Evolutionary conservation across 371 early-diverging fungal species (phyloP), one percentile per base, ranked within the genome.

Genomic region (Mortierella sp.): DNA sequence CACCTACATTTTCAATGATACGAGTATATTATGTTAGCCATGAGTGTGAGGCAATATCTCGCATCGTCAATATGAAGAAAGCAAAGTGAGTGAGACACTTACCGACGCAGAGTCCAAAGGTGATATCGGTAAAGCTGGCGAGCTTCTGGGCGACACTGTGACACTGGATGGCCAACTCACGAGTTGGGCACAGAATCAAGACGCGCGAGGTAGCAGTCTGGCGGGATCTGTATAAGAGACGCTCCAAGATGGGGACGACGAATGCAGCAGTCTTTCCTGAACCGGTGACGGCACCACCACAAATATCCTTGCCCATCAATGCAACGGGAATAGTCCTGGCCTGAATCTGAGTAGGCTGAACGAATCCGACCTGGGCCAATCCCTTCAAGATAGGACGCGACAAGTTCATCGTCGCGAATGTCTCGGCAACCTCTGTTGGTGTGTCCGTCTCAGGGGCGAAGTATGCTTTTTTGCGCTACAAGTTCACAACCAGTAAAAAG

Each of bases 251-350:
- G 18, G 99, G 99, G 1, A 99, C 95, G 74, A 99, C 88, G 90
- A 99, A 99, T 0, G 99, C 99, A 4, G 98, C 89, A 0, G 99
- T 99, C 90, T 99, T 99, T 86, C 88, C 88, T 80, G 99, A 99
- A 76, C 99, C 99, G 2, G 99, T 99, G 32, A 97, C 97, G 18
- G 99, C 99, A 83, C 99, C 97, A 89, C 99, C 99, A 87, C 99
- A 99, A 82, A 99, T 98, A 89, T 99, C 99, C 84, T 97, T 96
- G 82, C 99, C 99, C 83, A 96, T 93, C 60, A 99, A 91, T 2
- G 98, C 99, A 68, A 99, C 88, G 3, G 99, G 99, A 88, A 99
- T 98, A 21, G 99, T 95, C 72, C 95, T 94, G 27, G 96, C 92
- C 92, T 99, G 99, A 88, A 99, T 99, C 21, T 95, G 94, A 5